Conservation (phyloP, 2,329 filamentous ascomycete species). For the Colletotrichum navitas region DNA sequence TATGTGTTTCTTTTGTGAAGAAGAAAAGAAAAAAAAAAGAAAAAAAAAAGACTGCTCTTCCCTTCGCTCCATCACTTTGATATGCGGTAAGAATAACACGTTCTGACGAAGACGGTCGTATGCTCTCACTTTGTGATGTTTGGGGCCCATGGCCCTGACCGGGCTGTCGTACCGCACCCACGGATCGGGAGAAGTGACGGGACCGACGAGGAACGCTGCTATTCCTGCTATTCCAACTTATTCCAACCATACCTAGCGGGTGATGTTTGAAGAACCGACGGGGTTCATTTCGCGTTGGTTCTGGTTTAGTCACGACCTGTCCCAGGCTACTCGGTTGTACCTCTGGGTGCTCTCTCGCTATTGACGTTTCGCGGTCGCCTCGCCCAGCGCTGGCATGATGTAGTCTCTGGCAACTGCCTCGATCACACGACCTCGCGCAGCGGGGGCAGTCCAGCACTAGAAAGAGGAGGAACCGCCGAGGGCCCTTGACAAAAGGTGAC, state of each 20-base stretch:
- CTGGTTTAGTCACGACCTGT: too few species aligned
- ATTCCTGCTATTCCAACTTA: background rate
- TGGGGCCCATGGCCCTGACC: background rate
- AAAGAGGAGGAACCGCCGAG: background rate
- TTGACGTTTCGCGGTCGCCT: too few species aligned
- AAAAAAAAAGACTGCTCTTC: background rate
- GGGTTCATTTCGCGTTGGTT: too few species aligned
- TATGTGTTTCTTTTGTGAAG: background rate
- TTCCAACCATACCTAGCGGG: too few species aligned
- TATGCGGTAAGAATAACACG: background rate
- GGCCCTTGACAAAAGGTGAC: too few species aligned
- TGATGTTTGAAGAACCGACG: background rate
- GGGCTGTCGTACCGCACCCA: background rate
- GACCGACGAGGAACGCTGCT: too few species aligned
- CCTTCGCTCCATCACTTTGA: background rate
- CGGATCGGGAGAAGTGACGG: background rate
- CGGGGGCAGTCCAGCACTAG: background rate
- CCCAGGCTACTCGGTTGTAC: background rate
- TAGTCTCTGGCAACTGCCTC: background rate
- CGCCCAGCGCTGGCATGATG: background rate
- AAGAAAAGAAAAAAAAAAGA: too few species aligned
- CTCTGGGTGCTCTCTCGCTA: background rate
- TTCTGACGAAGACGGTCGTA: background rate
- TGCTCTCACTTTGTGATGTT: too few species aligned
- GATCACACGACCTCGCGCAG: background rate